Conservation (phyloP, 768 basidiomycete genomes). For the Steccherinum ochraceum region DNA sequence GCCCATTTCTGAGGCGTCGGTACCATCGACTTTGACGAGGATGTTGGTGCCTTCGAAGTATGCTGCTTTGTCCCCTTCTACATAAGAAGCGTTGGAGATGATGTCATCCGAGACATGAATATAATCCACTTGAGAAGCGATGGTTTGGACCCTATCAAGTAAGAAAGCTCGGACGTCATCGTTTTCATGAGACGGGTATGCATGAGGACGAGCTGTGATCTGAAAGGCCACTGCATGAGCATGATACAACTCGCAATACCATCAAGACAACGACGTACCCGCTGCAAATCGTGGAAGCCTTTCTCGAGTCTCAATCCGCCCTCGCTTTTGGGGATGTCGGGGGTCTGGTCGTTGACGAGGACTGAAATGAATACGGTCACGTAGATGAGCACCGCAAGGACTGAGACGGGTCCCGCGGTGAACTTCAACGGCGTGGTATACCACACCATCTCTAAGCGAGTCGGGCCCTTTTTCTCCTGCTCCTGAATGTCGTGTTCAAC, state of each 20-base stretch:
- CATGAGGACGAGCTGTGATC: slow-evolving; percentile 69
- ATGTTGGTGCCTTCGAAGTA: slow-evolving; percentile 70
- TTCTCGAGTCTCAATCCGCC: slow-evolving; percentile 38
- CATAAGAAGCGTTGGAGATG: slow-evolving; percentile 41
- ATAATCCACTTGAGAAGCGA: slow-evolving; percentile 37
- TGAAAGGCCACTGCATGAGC: slow-evolving; percentile 12
- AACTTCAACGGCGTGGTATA: slow-evolving; percentile 24
- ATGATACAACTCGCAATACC: slow-evolving; percentile 4
- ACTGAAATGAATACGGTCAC: slow-evolving; percentile 39
- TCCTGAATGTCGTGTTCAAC: too few relatives aligned
- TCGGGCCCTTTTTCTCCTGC: neutral
- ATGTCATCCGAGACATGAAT: slow-evolving; percentile 48
- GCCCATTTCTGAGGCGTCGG: slow-evolving; percentile 28
- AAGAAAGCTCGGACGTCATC: slow-evolving; percentile 59
- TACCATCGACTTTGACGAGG: slow-evolving; percentile 57
- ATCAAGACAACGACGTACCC: slow-evolving; percentile 25
- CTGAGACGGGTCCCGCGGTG: slow-evolving; percentile 35
- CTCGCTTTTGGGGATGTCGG: slow-evolving; percentile 34
- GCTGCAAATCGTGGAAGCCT: slow-evolving; percentile 55
- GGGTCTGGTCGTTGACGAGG: slow-evolving; percentile 42
- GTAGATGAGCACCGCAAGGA: slow-evolving; percentile 44
- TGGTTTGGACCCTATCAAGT: slow-evolving; percentile 41
- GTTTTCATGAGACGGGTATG: slow-evolving; percentile 75
- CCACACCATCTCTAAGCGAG: slow-evolving; percentile 1
- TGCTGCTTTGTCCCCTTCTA: slow-evolving; percentile 15